Evolutionary conservation across 768 basidiomycete genomes (phyloP), one percentile per base, ranked within the genome.

Genomic region (Lentinula raphanica): DNA sequence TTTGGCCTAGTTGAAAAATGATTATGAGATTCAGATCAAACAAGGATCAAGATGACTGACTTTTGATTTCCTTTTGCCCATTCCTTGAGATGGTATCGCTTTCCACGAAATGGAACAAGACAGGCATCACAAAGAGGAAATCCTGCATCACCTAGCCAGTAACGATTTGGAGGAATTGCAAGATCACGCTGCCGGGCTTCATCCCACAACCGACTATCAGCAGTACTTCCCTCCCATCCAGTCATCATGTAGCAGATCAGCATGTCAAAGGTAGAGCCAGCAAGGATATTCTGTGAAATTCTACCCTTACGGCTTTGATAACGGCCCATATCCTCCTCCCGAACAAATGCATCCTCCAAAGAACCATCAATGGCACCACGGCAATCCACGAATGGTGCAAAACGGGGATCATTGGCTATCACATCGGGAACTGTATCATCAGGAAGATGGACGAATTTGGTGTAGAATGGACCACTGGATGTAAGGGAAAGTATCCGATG

Each of bases 31-130:
- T n/a, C n/a, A n/a, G n/a, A 36, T 5, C 12, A 5, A 40, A 32
- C 39, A 53, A 49, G 15, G n/a, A n/a, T 8, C 5, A 60, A 35
- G 15, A 51, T 32, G 13, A n/a, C n/a, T 27, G 5, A 53, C 50
- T 19, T 46, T 4, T 51, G 8, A 17, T n/a, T 40, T 3, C 31
- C 62, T n/a, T 17, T 21, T 15, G 32, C 63, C 66, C 66, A 71
- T 19, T 72, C 67, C 5, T 55, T 49, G n/a, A 72, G 62, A 45
- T 72, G 68, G 49, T 72, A 72, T 5, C 58, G 49, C 2, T 68
- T 63, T 3, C 63, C 59, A 3, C 59, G 44, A 55, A 69, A 71
- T 15, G 68, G 68, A 3, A 68, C 60, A 12, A 72, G 60, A 7
- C 69, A 60, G 15, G 40, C 21, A 48, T 65, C 54, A 57, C 67